Base-by-base conservation (phyloP, 192 early-diverging fungal species). In the Gryganskiella cystojenkinii region DNA sequence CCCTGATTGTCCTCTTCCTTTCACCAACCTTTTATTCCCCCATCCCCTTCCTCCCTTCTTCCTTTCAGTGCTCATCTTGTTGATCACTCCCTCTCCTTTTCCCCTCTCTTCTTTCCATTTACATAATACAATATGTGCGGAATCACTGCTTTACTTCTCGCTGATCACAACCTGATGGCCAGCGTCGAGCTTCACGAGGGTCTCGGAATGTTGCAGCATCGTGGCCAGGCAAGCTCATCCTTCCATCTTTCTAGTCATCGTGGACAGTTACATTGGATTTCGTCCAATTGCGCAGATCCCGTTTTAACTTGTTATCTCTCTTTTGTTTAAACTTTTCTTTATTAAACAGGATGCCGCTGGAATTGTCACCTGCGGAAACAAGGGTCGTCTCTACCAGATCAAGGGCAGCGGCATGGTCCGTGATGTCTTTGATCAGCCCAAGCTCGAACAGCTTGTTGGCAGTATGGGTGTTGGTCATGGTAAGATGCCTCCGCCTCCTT, bases 321-420 rank as follows among this genome's bases (percentile, higher is more conserved):
- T 42, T 15, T 27, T 10, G 6, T 10, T 25, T 3, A 47, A 15
- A 14, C 2, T 27, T 20, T 11, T 55, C 42, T 14, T 44, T 51
- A 56, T 55, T 33, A 22, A 22, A 61, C 75, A 99, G 98, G 98
- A 99, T 90, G 97, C 98, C 14, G 97, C 98, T 9, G 98, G 98
- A 49, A 98, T 99, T 69, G 92, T 99, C 47, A 99, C 98, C 8
- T 99, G 96, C 81, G 98, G 96, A 17, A 82, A 90, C 64, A 95
- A 97, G 80, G 98, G 98, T 35, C 92, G 97, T 50, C 85, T 99
- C 78, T 97, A 93, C 85, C 98, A 99, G 84, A 95, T 95, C 88
- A 99, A 99, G 82, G 96, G 93, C 62, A 99, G 96, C 82, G 98
- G 98, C 55, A 96, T 99, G 97, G 97, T 99, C 35, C 90, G 95